A percentile compares a stretch with the other conserved stretches of the same genome.
phyloP scores from a whole-genome alignment of 768 basidiomycete genomes.

The Suillus lakei region DNA sequence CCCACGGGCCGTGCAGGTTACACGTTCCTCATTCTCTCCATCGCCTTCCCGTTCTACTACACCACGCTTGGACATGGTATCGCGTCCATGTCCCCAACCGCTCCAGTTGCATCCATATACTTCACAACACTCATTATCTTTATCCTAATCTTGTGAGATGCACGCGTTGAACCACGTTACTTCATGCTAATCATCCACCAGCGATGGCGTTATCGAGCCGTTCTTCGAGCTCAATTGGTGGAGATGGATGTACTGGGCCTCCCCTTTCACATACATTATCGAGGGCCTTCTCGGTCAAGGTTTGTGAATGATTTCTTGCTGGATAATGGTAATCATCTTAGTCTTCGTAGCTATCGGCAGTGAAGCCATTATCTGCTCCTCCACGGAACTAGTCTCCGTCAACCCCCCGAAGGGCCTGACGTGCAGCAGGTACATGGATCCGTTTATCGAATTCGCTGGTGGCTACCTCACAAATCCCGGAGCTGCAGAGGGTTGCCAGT shows the following conservation, averaged over 20 bases:
- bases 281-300: slow-evolving; percentile 51
- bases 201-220: slow-evolving; percentile 70
- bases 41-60: slow-evolving; percentile 64
- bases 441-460: slow-evolving; percentile 45
- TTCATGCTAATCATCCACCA: not conserved
- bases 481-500: slow-evolving; percentile 45
- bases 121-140: slow-evolving; percentile 66
- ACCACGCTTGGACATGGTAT: slow-evolving; percentile 64
- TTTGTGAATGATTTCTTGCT: slow-evolving; percentile 30
- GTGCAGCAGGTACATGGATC: slow-evolving; percentile 49
- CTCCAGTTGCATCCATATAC: slow-evolving; percentile 61
- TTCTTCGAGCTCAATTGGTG: slow-evolving; percentile 68
- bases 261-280: slow-evolving; percentile 61
- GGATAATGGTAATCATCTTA: not conserved
- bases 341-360: slow-evolving; percentile 50
- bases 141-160: slow-evolving; percentile 54
- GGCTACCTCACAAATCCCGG: slow-evolving; percentile 51
- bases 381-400: slow-evolving; percentile 63
- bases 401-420: slow-evolving; percentile 49
- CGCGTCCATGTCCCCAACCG: slow-evolving; percentile 62
- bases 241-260: slow-evolving; percentile 69
- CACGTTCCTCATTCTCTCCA: slow-evolving; percentile 55
- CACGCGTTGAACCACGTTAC: not conserved
- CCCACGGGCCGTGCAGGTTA: slow-evolving; percentile 56
- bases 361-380: slow-evolving; percentile 55